Percentiles rank a stretch among this genome's conserved stretches.
phyloP scores from a whole-genome alignment of 176 grass and related monocot genomes.

The Elaeis guineensis region DNA sequence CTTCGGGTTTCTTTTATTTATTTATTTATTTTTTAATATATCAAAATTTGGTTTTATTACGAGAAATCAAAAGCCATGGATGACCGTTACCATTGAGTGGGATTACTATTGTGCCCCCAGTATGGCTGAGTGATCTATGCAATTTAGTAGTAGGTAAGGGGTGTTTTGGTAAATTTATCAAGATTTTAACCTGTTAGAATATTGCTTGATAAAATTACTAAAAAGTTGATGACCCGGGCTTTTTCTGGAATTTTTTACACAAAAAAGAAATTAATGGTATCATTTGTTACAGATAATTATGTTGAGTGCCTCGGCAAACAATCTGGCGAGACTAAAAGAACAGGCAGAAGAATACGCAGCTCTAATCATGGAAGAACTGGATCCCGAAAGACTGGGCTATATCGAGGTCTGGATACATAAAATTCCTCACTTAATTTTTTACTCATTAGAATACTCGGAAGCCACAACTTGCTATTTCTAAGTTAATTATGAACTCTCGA shows the following conservation, averaged over 20 bases:
- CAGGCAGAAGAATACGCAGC: slow-evolving; percentile 96
- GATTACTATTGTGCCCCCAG: slow-evolving; percentile 3
- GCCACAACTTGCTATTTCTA: no score
- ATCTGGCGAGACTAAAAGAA: slow-evolving; percentile 81
- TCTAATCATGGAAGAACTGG: slow-evolving; percentile 96
- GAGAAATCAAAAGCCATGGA: no score
- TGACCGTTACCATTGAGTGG: no score
- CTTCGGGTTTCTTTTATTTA: no score
- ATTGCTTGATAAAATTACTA: background rate
- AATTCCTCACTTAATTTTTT: background rate
- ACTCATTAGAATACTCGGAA: background rate
- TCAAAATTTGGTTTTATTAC: no score
- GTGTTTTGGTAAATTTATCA: slow-evolving; percentile 29
- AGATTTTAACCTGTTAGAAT: background rate
- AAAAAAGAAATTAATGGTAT: background rate
- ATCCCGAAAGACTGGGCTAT: slow-evolving; percentile 81
- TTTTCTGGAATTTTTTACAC: no score
- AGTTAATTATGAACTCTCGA: no score
- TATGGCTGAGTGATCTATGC: background rate
- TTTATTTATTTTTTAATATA: no score
- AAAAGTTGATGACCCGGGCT: no score
- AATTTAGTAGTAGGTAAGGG: slow-evolving; percentile 47
- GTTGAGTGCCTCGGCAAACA: slow-evolving; percentile 92
- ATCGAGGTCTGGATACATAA: slow-evolving; percentile 48
- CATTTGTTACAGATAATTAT: slow-evolving; percentile 69